Evolutionary conservation across 306 rosid species (phyloP).

Genomic region (Lupinus albus): DNA sequence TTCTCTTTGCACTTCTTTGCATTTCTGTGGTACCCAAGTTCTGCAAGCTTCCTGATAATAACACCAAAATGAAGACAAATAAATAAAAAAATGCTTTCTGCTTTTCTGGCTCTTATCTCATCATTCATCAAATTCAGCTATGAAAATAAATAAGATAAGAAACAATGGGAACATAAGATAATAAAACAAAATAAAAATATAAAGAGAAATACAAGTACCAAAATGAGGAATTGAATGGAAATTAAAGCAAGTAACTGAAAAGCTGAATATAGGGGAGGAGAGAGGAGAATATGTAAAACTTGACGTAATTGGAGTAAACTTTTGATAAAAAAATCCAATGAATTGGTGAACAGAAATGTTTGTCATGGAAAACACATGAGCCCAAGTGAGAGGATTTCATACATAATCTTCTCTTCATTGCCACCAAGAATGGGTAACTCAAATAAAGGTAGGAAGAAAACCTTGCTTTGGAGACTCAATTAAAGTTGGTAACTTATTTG

Average conservation of each 20-base stretch:
- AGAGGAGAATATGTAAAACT: constrained; percentile 1
- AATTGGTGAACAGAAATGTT: constrained; percentile 36
- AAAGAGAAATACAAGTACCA: constrained; percentile 17
- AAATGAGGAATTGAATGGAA: constrained; percentile 28
- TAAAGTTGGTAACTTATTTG: constrained; percentile 40
- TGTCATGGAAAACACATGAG: constrained; percentile 48
- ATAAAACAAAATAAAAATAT: not conserved
- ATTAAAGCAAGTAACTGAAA: constrained; percentile 13
- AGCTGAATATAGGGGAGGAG: constrained; percentile 25
- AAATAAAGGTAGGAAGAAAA: constrained; percentile 40
- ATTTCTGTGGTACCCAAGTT: constrained; percentile 78
- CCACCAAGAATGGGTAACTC: constrained; percentile 33
- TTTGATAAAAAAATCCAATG: constrained; percentile 14
- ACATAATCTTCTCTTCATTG: constrained; percentile 26
- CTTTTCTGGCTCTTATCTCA: constrained; percentile 8
- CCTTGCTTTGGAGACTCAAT: constrained; percentile 45
- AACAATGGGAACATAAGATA: constrained; percentile 34
- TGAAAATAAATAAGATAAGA: constrained; percentile 34
- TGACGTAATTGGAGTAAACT: constrained; percentile 23
- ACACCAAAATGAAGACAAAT: constrained; percentile 3
- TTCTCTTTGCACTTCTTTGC: constrained; percentile 97
- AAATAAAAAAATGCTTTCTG: not conserved
- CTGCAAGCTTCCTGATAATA: constrained; percentile 77
- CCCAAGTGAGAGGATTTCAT: constrained; percentile 40
- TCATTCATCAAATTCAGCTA: constrained; percentile 36